Base-by-base conservation (phyloP, 2,329 filamentous ascomycete genomes). In the Microcyclospora tardicrescens region DNA sequence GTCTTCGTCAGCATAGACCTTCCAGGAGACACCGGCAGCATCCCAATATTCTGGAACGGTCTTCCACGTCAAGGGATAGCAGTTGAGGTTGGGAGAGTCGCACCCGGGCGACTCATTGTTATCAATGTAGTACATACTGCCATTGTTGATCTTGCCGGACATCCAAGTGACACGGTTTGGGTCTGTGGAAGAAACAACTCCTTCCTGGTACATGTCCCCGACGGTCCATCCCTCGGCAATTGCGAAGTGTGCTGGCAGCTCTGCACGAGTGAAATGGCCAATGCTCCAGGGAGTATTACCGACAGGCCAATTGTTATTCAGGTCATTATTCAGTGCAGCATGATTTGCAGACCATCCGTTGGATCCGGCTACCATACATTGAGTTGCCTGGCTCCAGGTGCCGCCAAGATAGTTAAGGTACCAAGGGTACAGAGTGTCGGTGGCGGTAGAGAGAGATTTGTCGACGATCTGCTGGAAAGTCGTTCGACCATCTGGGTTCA, bases 191-290 rank as follows among this genome's bases (percentile, higher is more conserved):
- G 68, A 68, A 27, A 73, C 65, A 38, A 71, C 63, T 2, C 61
- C 58, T 53, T 73, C 68, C 61, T 62, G 39, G 42, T 75, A 74
- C 70, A 74, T 75, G 48, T 75, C 72, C 2, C 62, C 69, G 13
- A 72, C 49, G 0, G 70, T 69, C 64, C 67, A 75, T 9, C 61
- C 67, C 39, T 75, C 71, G 0, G 69, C 71, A 45, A 75, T 62
- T 3, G 65, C 63, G 51, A 67, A 75, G 13, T 75, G 71, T 12
- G 70, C 61, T 0, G 71, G 71, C n/a, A 75, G 57, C 40, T 74
- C 71, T 4, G 60, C 48, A n/a, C 67, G 55, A 41, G 66, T 67
- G 43, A 65, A 64, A 49, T 72, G 69, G 0, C 65, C 68, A 61
- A 69, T 69, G 41, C 64, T 69, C 59, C 62, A 72, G 0, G 71